Evolutionary conservation across 108 stramenopile genomes (phyloP), one percentile per base, ranked within the genome.

Genomic region (Nitzschia sp.): DNA sequence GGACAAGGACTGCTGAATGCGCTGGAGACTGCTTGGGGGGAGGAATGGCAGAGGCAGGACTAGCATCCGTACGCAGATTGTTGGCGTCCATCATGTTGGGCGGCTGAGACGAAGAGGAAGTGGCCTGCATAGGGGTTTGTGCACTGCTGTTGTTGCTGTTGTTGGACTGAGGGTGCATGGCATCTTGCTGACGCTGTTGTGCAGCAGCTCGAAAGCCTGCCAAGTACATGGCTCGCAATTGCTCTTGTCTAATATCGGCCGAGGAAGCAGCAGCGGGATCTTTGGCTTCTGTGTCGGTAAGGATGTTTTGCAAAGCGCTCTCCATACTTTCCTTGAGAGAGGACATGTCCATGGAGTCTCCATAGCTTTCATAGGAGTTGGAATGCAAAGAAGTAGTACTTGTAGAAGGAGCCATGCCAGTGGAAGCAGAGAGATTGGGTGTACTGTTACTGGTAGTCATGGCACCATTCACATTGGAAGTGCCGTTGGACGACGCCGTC

Each of bases 141-240:
- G 11, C 25, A 34, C 29, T 34, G 65, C 11, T 20, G 69, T 14
- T 63, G 69, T 24, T 19, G 51, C 39, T 48, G 51, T 20, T 34
- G 29, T 34, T 34, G 29, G 29, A 34, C 10, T 37, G 57, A 61
- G 68, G 78, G 22, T 67, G 40, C 9, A 19, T 12, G 19, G 25
- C 46, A 53, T 54, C 60, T 59, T 60, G 57, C 44, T 78, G 68
- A 41, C 74, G 41, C 21, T 53, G 46, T 69, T 83, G 69, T 21
- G 80, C 81, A 0, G 89, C 92, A 46, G 88, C 90, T 19, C 83
- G 71, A 81, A 91, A 94, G 52, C 92, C 92, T 9, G 92, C 92
- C 25, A 94, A 61, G 29, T 94, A 94, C 90, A 91, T 91, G 56
- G 87, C 84, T 46, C 86, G 82, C 51, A 94, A 71, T 54, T 94